Evolutionary conservation across 1,284 basidiomycete genomes (phyloP).

Genomic region (Porogramme epimiltina): DNA sequence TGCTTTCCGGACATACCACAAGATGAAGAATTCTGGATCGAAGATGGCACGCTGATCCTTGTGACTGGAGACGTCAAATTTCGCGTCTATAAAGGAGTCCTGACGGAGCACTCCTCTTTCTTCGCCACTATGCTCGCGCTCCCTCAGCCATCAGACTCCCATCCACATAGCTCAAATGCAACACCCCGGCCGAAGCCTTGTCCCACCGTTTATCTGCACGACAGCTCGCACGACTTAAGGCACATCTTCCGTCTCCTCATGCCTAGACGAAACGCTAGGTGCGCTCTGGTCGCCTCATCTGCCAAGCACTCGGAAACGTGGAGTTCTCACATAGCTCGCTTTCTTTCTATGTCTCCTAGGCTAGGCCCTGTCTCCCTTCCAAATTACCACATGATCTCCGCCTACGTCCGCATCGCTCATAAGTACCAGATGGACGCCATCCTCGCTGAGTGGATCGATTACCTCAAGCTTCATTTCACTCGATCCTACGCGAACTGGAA

Average conservation of each 20-base stretch:
- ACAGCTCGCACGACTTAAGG: constrained; percentile 5
- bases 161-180: not conserved
- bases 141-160: constrained; percentile 13
- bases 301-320: not conserved
- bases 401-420: constrained; percentile 11
- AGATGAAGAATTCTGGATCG: constrained; percentile 20
- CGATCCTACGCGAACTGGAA: constrained; percentile 9
- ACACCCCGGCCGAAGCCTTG: not conserved
- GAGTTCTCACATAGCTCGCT: not conserved
- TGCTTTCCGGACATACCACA: not conserved
- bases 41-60: constrained; percentile 26
- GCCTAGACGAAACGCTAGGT: not conserved
- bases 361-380: not conserved
- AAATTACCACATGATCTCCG: not conserved
- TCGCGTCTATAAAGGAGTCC: constrained; percentile 19
- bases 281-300: not conserved
- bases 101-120: constrained; percentile 19
- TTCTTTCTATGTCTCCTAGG: not conserved
- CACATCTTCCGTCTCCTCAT: constrained; percentile 3
- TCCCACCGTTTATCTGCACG: constrained; percentile 1
- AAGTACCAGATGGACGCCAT: constrained; percentile 17
- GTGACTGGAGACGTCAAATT: constrained; percentile 19
- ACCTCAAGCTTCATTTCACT: constrained; percentile 12
- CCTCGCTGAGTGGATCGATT: constrained; percentile 7
- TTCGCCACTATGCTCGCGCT: constrained; percentile 25